These are phyloP conservation scores for Blastobotrys peoriensis DNA, from an alignment of 805 yeast genomes.

Conservation along the genomic window DNA sequence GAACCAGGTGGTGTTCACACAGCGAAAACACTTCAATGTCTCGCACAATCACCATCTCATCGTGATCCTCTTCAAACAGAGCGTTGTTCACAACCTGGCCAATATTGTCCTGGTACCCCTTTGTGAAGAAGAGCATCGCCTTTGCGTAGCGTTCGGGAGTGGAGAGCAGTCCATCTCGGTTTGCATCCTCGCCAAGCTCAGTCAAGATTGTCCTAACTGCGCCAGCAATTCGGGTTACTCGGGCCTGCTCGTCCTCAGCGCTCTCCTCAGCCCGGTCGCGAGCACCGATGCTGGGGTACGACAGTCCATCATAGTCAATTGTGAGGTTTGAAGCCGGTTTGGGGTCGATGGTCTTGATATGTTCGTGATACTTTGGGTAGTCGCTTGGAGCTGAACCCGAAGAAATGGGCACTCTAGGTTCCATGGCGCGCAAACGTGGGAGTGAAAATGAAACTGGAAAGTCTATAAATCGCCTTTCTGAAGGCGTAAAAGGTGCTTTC, in stretches of 20 bases:
- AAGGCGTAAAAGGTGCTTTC: too few relatives aligned
- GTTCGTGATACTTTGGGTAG: conserved; percentile 21
- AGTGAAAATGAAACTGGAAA: too few relatives aligned
- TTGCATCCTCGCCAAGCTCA: conserved; percentile 88
- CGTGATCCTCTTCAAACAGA: conserved; percentile 96
- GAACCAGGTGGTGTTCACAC: conserved; percentile 97
- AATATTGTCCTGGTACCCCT: conserved; percentile 93
- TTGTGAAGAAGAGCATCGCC: conserved; percentile 92
- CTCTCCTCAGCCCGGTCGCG: conserved; percentile 65
- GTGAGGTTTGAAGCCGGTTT: conserved; percentile 72
- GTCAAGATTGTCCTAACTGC: conserved; percentile 69
- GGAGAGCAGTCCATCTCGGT: conserved; percentile 82
- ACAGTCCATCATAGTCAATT: conserved; percentile 81
- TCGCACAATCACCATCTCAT: conserved; percentile 96
- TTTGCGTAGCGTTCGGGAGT: conserved; percentile 96
- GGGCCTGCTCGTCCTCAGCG: conserved; percentile 53
- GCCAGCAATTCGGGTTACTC: conserved; percentile 72
- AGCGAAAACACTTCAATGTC: conserved; percentile 88
- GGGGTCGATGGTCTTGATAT: conserved; percentile 19
- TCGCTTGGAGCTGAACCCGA: conserved; percentile 16
- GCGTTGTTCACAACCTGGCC: conserved; percentile 90
- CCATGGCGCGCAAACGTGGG: too few relatives aligned
- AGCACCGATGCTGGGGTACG: conserved; percentile 93
- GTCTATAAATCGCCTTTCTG: too few relatives aligned
- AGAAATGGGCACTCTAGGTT: too few relatives aligned